phyloP scores from a whole-genome alignment of 2,329 filamentous ascomycete species.

The Polychaeton citri region DNA sequence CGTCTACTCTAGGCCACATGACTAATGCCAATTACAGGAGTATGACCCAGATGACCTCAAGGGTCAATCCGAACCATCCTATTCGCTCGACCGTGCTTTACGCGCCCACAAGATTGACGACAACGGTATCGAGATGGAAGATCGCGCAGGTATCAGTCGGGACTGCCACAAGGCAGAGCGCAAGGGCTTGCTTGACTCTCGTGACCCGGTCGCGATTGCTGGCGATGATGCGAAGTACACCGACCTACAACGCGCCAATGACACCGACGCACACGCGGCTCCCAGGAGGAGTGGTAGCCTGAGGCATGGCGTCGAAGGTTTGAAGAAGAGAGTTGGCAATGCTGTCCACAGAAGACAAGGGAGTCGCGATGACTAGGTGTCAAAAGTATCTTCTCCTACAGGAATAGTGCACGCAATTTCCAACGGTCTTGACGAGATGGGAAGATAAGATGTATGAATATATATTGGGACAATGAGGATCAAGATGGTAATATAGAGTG shows the following conservation, averaged over 20 bases:
- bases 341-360: conserved; percentile 22
- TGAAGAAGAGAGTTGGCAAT: conserved; percentile 36
- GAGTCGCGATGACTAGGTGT: too few species aligned
- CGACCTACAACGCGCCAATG: conserved; percentile 18
- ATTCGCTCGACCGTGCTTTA: conserved; percentile 52
- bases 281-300: conserved; percentile 21
- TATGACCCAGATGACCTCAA: conserved; percentile 69
- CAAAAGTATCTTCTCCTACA: too few species aligned
- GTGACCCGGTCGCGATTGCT: conserved; percentile 20
- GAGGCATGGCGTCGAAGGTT: conserved; percentile 20
- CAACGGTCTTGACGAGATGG: too few species aligned
- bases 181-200: conserved; percentile 13
- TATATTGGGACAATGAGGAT: too few species aligned
- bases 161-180: conserved; percentile 21
- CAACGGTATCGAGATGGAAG: conserved; percentile 30
- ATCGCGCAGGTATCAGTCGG: conserved; percentile 25
- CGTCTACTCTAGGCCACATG: conserved; percentile 3
- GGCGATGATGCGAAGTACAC: conserved; percentile 19
- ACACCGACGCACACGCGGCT: conserved; percentile 14
- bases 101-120: conserved; percentile 43
- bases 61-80: conserved; percentile 69
- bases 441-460: too few species aligned
- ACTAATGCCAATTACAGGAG: conserved; percentile 19
- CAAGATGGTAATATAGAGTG: too few species aligned
- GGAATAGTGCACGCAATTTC: too few species aligned